Base-by-base conservation (phyloP, 495 filamentous ascomycete species). In the Penicillium longicatenatum region DNA sequence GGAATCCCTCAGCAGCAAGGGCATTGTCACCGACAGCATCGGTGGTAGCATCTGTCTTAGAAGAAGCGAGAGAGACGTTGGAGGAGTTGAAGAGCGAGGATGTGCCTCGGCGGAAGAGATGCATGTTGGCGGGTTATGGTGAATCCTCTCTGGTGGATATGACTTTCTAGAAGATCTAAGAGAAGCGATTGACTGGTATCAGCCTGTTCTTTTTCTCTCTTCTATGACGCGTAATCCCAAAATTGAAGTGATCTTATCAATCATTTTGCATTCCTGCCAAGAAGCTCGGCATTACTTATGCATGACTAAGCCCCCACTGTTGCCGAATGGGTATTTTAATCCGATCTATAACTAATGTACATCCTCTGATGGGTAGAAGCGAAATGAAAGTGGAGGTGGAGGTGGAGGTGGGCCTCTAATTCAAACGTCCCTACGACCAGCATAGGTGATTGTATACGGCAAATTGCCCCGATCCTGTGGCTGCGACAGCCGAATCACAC, bases 401-500 rank as follows among this genome's bases (percentile, higher is more conserved):
- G 41, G 52, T 52, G 45, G 50, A 22, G 42, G 45, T 51, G 42
- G 29, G 4, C 22, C 43, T 31, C 58, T 11, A 21, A 14, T 30
- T 30, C 14, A 30, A 17, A 9, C 9, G 12, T 54, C 48, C 33
- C 64, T 63, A 62, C 52, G 63, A 21, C 64, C 59, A 51, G 57
- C 66, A 54, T 63, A 50, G 58, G 73, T 57, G 52, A 79, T 72
- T 14, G 65, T 70, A 59, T 80, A 81, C 14, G 79, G 80, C 53
- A 82, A 52, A 63, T 79, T 78, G 44, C 67, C 63, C 46, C 68
- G 67, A 33, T 60, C 65, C 26, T 59, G 66, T 16, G 72, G 65
- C 48, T 75, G 75, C n/a, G 66, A 62, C 44, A 80, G 52, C n/a
- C 73, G 69, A 62, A 82, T 80, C 16, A 80, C 75, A 63, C 77